Evolutionary conservation across 495 filamentous ascomycete genomes (phyloP), one percentile per base, ranked within the genome.

Genomic region (Aspergillus wentii): DNA sequence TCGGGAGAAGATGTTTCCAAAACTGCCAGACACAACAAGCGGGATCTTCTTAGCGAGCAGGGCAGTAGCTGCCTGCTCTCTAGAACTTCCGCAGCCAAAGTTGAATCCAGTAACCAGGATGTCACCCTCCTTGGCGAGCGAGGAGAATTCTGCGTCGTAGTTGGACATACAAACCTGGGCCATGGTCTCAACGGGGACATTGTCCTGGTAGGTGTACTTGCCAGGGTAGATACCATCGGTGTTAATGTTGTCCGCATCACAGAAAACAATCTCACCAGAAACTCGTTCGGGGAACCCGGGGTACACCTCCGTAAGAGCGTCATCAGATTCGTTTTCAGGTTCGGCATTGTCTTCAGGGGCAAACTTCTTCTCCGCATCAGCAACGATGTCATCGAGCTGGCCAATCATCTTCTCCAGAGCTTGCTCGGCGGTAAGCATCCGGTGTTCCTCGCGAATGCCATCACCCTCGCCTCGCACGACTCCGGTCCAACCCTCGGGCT

Each of bases 131-230:
- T 72, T 69, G 16, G 83, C 78, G 25, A 81, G 63, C 0, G 54
- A 38, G 4, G 64, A 46, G 58, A 98, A 96, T 4, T 57, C 38
- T 0, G 71, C 48, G 57, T 97, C 91, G 63, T 94, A 98, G 68
- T 98, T 98, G 47, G 79, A 69, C 87, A 98, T 94, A 59, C 83
- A 88, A 1, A 91, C 89, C 46, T 82, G 58, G 0, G 88, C 88
- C 90, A 96, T 96, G 18, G 75, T 80, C 29, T 83, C 78, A 0
- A 52, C 61, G 0, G 86, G 66, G 8, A 96, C 71, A 56, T 85
- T 76, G 56, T 96, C 90, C 52, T 90, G 87, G 63, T 95, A 96
- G 1, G 88, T 94, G 52, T 84, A 86, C 51, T 89, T 88, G 1
- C 86, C 87, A 3, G 90, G 86, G 59, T 98, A 95, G 59, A 97